phyloP scores from a whole-genome alignment of 225 moss, liverwort and hornwort species.

The Pleurozium schreberi region DNA sequence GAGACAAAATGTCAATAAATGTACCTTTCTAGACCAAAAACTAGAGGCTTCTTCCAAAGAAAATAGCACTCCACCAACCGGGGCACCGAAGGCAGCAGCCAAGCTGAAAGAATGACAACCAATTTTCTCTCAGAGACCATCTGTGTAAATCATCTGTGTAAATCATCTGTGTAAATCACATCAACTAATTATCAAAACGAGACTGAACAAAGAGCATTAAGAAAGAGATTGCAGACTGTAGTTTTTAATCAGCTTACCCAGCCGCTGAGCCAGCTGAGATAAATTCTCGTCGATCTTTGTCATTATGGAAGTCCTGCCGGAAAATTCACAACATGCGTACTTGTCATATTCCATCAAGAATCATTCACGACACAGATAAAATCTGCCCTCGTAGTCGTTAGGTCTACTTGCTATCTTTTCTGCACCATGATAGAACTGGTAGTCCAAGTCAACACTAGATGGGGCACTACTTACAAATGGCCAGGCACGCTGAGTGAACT shows the following conservation, averaged over 20 bases:
- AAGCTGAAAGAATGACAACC: slow-evolving; percentile 25
- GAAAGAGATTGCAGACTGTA: not conserved
- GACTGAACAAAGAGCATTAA: not conserved
- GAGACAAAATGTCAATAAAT: not conserved
- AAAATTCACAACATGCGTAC: not conserved
- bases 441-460: not conserved
- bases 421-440: not conserved
- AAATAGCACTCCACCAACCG: slow-evolving; percentile 81
- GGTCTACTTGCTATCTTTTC: not conserved
- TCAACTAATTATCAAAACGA: not conserved
- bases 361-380: not conserved
- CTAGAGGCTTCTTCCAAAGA: slow-evolving; percentile 88
- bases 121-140: not conserved
- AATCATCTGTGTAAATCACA: not conserved
- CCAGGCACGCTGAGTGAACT: slow-evolving; percentile 39
- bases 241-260: slow-evolving; percentile 36
- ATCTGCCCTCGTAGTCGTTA: not conserved
- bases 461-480: slow-evolving; percentile 44
- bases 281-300: slow-evolving; percentile 82
- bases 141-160: not conserved
- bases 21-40: slow-evolving; percentile 87
- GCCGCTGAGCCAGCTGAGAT: slow-evolving; percentile 89
- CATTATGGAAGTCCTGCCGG: slow-evolving; percentile 72
- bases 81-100: slow-evolving; percentile 85
- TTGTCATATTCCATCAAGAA: not conserved